A percentile compares a stretch with the other conserved stretches of the same genome.
These are phyloP conservation scores for Wickerhamomyces mucosus DNA, from an alignment of 805 yeast species.

Conservation along the genomic window DNA sequence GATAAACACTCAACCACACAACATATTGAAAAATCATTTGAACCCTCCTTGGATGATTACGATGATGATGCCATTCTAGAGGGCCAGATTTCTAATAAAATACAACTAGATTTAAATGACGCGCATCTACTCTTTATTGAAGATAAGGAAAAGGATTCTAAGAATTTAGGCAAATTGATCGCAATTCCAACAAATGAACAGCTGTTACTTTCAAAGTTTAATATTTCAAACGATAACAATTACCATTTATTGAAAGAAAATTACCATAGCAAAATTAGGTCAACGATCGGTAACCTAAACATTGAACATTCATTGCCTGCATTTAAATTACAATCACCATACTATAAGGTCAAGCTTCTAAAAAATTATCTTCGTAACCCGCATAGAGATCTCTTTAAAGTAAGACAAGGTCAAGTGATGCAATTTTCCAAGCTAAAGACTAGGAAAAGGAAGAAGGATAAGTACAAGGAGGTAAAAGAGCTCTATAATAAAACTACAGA, in stretches of 20 bases:
- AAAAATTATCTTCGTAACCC: slow-evolving; percentile 62
- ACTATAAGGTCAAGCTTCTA: slow-evolving; percentile 68
- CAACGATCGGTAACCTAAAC: slow-evolving; percentile 82
- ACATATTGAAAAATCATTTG: slow-evolving; percentile 4
- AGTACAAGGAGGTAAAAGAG: slow-evolving; percentile 72
- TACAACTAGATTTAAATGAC: slow-evolving; percentile 79
- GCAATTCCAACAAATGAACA: slow-evolving; percentile 45
- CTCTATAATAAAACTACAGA: slow-evolving; percentile 64
- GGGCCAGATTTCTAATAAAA: slow-evolving; percentile 39
- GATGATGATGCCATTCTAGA: slow-evolving; percentile 69
- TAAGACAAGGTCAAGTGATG: slow-evolving; percentile 70
- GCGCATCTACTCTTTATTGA: slow-evolving; percentile 64
- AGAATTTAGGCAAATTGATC: background rate
- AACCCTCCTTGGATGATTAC: slow-evolving; percentile 28
- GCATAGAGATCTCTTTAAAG: slow-evolving; percentile 70
- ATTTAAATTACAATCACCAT: slow-evolving; percentile 77
- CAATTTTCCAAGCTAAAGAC: slow-evolving; percentile 65
- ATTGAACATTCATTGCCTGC: slow-evolving; percentile 94
- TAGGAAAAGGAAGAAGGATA: slow-evolving; percentile 84
- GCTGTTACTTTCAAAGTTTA: slow-evolving; percentile 51
- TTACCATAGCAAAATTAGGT: slow-evolving; percentile 84
- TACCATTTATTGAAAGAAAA: slow-evolving; percentile 78
- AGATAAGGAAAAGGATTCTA: slow-evolving; percentile 16
- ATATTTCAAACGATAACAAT: slow-evolving; percentile 80
- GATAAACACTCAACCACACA: slow-evolving; percentile 1